phyloP scores from a whole-genome alignment of 768 basidiomycete genomes.

The Leccinum longicurvipes region DNA sequence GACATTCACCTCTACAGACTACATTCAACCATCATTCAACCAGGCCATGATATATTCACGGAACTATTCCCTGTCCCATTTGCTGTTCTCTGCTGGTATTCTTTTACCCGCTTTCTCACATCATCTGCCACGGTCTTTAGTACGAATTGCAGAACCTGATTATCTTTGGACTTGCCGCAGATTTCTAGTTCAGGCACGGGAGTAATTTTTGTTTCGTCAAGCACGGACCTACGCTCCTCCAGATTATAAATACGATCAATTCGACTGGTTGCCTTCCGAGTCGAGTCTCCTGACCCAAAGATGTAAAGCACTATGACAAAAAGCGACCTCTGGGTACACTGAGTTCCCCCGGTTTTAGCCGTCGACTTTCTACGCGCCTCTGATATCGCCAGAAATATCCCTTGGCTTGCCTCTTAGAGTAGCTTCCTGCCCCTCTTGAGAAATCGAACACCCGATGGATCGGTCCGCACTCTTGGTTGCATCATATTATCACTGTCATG shows the following conservation, averaged over 20 bases:
- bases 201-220: background rate
- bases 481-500: constrained; percentile 7
- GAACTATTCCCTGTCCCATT: no score
- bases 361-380: background rate
- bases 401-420: background rate
- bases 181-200: background rate
- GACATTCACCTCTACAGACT: no score
- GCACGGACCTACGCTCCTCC: background rate
- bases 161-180: background rate
- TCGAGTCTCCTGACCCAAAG: background rate
- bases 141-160: background rate
- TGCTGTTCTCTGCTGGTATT: background rate
- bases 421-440: background rate
- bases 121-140: background rate
- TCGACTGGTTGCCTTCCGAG: background rate
- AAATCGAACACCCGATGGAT: constrained; percentile 2
- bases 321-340: constrained; percentile 18
- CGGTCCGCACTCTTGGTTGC: background rate
- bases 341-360: constrained; percentile 10
- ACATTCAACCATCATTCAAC: no score
- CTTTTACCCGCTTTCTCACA: background rate
- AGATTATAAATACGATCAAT: background rate
- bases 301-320: background rate
- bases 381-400: background rate
- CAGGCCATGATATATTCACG: no score